Percentiles rank a stretch among this genome's conserved stretches.
These are phyloP conservation scores for Colletotrichum sp. DNA, from an alignment of 2,329 filamentous ascomycete genomes.

Conservation along the genomic window DNA sequence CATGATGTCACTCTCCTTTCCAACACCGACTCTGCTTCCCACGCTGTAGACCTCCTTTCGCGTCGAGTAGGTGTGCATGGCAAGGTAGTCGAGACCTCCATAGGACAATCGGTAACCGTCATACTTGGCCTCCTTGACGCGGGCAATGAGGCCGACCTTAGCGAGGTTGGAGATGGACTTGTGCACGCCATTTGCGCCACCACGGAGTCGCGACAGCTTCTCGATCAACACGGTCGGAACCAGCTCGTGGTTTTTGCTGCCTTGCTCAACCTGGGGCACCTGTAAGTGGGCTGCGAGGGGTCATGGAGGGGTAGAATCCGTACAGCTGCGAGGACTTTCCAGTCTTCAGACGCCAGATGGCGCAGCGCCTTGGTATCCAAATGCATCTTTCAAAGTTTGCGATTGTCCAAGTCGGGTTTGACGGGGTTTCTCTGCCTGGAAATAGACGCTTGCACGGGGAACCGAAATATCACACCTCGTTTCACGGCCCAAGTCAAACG, in stretches of 20 bases:
- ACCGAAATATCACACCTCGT: background rate
- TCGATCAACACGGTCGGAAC: constrained; percentile 91
- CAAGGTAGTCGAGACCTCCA: constrained; percentile 96
- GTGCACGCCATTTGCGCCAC: constrained; percentile 79
- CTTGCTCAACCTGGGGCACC: constrained; percentile 78
- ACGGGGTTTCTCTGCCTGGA: background rate
- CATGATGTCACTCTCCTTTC: constrained; percentile 97
- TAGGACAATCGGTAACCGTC: constrained; percentile 97
- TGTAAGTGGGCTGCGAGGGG: constrained; percentile 39
- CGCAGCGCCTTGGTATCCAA: constrained; percentile 93
- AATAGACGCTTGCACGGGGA: background rate
- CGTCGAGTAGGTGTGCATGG: constrained; percentile 86
- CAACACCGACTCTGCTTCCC: constrained; percentile 92
- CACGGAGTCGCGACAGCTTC: constrained; percentile 80
- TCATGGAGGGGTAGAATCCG: constrained; percentile 35
- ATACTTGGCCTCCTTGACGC: constrained; percentile 94
- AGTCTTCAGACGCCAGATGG: constrained; percentile 91
- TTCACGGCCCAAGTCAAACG: background rate
- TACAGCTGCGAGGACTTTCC: constrained; percentile 93
- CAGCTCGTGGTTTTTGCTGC: constrained; percentile 95
- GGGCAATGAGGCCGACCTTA: constrained; percentile 89
- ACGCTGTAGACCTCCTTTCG: constrained; percentile 86
- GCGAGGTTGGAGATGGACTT: constrained; percentile 88
- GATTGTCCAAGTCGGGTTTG: background rate
- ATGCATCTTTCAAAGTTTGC: constrained; percentile 69